A percentile compares a stretch with the other conserved stretches of the same genome.
phyloP scores from a whole-genome alignment of 768 basidiomycete genomes.

The Trametes cubensis region DNA sequence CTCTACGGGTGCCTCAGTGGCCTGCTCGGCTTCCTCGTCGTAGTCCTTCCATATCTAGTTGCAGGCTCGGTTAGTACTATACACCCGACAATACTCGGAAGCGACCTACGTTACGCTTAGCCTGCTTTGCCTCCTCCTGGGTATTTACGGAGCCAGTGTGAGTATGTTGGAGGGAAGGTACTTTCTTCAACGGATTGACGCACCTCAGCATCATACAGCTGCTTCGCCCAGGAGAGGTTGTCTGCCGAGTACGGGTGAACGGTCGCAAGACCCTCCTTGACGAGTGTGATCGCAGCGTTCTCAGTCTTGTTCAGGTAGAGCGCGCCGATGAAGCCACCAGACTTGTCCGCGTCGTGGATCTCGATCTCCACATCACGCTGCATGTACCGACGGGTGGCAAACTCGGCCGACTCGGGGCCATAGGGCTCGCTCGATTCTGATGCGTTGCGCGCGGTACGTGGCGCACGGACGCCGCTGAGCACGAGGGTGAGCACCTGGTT shows the following conservation, averaged over 20 bases:
- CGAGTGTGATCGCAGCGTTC: constrained; percentile 84
- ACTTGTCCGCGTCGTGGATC: constrained; percentile 88
- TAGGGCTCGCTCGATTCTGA: constrained; percentile 90
- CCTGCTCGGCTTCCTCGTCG: constrained; percentile 70
- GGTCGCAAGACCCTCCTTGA: constrained; percentile 83
- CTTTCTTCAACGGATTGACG: constrained; percentile 7
- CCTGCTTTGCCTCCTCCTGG: constrained; percentile 80
- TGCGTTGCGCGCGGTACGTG: constrained; percentile 77
- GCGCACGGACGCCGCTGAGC: constrained; percentile 88
- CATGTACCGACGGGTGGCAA: constrained; percentile 79
- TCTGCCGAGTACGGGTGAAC: constrained; percentile 92
- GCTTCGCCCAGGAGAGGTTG: constrained; percentile 73
- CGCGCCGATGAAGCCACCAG: constrained; percentile 92
- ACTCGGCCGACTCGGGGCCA: constrained; percentile 81
- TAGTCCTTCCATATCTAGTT: constrained; percentile 84
- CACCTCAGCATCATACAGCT: constrained; percentile 85
- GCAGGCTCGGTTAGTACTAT: not conserved
- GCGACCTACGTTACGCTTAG: constrained; percentile 69
- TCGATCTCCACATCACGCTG: constrained; percentile 96
- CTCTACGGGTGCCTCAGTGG: constrained; percentile 49
- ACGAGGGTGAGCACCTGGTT: constrained; percentile 94
- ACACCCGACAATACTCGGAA: not conserved
- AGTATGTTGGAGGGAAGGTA: not conserved
- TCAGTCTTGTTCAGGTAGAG: constrained; percentile 84
- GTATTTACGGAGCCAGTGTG: not conserved